A percentile compares a stretch with the other conserved stretches of the same genome.
Conservation (phyloP, 2,329 filamentous ascomycete species). For the Dothideomycetes sp. region DNA sequence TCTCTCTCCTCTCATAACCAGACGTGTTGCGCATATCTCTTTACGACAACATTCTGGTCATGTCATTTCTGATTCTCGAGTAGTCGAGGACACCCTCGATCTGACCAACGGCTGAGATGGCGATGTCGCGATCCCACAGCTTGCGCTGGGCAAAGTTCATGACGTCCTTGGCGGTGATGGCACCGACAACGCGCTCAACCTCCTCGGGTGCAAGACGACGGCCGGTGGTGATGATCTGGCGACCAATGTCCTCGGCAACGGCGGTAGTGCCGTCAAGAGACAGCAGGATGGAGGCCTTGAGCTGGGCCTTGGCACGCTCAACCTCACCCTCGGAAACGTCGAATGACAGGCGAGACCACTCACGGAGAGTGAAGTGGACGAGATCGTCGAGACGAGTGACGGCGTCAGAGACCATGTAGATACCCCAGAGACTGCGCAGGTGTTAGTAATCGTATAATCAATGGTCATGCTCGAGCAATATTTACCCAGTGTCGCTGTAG, state of each 20-base stretch:
- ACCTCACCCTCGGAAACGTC: conserved; percentile 83
- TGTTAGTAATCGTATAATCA: conserved; percentile 23
- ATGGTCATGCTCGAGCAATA: conserved; percentile 12
- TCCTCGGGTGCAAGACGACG: conserved; percentile 84
- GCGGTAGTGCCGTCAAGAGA: conserved; percentile 96
- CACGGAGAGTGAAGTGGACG: conserved; percentile 93
- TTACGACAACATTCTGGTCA: conserved; percentile 63
- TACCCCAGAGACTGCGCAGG: conserved; percentile 80
- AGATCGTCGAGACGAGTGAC: conserved; percentile 83
- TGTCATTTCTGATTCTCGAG: conserved; percentile 69
- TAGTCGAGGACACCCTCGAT: conserved; percentile 80
- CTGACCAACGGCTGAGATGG: conserved; percentile 83
- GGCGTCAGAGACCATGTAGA: conserved; percentile 94
- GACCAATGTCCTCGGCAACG: conserved; percentile 94
- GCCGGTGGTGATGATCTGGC: conserved; percentile 96
- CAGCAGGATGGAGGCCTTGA: conserved; percentile 95
- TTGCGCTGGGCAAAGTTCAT: conserved; percentile 94
- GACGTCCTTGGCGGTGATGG: conserved; percentile 89
- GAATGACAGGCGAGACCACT: conserved; percentile 92
- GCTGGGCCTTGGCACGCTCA: conserved; percentile 97
- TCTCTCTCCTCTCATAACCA: conserved; percentile 6
- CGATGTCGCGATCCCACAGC: conserved; percentile 95
- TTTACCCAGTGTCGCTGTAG: conserved; percentile 98
- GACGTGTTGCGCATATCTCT: conserved; percentile 1
- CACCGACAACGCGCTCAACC: conserved; percentile 84